Evolutionary conservation across 768 basidiomycete species (phyloP), one percentile per base, ranked within the genome.

Genomic region (Gyrodon lividus): DNA sequence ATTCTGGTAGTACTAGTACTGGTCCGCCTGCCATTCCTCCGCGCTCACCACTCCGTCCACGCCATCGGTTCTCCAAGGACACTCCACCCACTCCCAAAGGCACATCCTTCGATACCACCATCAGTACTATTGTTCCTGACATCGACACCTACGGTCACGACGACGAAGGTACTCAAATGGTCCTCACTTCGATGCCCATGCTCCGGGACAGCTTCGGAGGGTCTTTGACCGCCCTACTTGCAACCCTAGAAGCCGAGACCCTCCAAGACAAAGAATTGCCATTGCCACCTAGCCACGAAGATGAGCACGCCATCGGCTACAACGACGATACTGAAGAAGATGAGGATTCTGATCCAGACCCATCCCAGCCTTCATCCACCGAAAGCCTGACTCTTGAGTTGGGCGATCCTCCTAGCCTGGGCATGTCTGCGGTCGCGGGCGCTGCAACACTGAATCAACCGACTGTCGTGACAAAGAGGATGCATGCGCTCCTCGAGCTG

Each of bases 401-500:
- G 16, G 42, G 38, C 24, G 12, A 35, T 1, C 51, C 56, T 22
- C 28, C 52, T 10, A 42, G 24, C 47, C 58, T 56, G 4, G 17
- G 45, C 22, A 28, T n/a, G 17, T 31, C 42, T 39, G 24, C 44
- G 40, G 2, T 28, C 48, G 17, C 56, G 6, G 40, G 44, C 13
- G 50, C 59, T 34, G 38, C 53, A 33, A 60, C 64, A 12, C 62
- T 71, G n/a, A 61, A 69, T 19, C 73, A 56, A 51, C 67, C 68
- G 42, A 53, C 70, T 20, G 48, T 60, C 54, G 67, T 82, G 61
- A 78, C 84, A 23, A 92, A 92, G 70, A 80, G 91, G 33, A 77
- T 82, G 20, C 86, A 92, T 65, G 89, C 89, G 8, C 72, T 92
- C 19, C 79, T 82, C 45, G 91, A 93, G 57, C 70, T 93, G 23